Evolutionary conservation across 129 eudicot species (phyloP).

Genomic region (Apium graveolens): DNA sequence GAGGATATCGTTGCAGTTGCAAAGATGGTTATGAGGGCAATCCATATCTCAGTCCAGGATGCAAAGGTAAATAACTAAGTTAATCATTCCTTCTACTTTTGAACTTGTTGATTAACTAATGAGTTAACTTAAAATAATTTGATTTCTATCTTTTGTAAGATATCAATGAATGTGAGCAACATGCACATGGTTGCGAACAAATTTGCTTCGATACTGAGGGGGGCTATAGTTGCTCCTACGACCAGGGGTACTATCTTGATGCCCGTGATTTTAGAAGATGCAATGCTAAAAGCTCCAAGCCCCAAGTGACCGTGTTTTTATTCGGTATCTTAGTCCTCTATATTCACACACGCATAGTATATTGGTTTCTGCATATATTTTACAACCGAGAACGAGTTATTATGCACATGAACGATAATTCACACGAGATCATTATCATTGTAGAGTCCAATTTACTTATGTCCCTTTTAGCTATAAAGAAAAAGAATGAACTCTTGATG

Average conservation of each 20-base stretch:
- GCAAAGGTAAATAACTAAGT: constrained; percentile 32
- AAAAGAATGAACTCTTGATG: no score
- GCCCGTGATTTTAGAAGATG: constrained; percentile 22
- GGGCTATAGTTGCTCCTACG: constrained; percentile 26
- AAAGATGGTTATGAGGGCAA: constrained; percentile 41
- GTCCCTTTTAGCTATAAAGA: no score
- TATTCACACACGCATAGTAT: background rate
- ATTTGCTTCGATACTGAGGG: constrained; percentile 32
- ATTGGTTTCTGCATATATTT: no score
- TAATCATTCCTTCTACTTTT: background rate
- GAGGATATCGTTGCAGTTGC: constrained; percentile 38
- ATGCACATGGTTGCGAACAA: constrained; percentile 18
- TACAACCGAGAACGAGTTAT: no score
- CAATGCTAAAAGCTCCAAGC: constrained; percentile 3
- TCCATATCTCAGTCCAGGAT: constrained; percentile 45
- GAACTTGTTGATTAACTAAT: background rate
- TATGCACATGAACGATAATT: background rate
- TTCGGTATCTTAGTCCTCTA: constrained; percentile 14
- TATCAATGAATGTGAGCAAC: constrained; percentile 13
- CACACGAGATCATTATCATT: no score
- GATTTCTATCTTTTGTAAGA: constrained; percentile 5
- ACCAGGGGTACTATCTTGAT: constrained; percentile 1
- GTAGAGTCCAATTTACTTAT: no score
- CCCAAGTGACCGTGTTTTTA: constrained; percentile 9
- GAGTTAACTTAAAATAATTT: background rate